Conservation (phyloP, 2,329 filamentous ascomycete species). For the Claviceps arundinis region DNA sequence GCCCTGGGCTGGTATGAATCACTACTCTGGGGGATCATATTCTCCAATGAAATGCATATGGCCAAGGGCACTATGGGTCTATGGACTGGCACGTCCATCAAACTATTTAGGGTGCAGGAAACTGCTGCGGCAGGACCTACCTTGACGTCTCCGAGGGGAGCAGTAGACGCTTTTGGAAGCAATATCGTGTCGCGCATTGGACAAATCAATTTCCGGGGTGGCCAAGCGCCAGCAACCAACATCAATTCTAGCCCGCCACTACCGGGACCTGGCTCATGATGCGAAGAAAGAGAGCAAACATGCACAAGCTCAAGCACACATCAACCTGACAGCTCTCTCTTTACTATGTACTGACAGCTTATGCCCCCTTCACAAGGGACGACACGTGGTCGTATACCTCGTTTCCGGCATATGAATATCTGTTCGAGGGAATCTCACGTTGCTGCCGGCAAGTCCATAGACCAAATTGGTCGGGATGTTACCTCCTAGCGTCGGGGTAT, state of each 20-base stretch:
- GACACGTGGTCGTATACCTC: background rate
- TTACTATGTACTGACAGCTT: background rate
- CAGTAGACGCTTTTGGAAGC: slow-evolving; percentile 85
- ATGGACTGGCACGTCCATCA: slow-evolving; percentile 85
- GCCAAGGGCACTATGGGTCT: slow-evolving; percentile 78
- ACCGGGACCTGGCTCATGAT: slow-evolving; percentile 5
- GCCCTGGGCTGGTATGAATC: slow-evolving; percentile 94
- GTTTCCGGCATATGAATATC: background rate
- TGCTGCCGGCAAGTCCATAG: background rate
- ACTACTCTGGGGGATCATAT: slow-evolving; percentile 85
- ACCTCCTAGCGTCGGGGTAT: background rate
- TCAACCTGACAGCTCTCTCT: background rate
- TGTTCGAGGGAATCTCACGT: background rate
- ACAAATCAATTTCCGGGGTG: slow-evolving; percentile 57
- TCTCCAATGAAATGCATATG: slow-evolving; percentile 78
- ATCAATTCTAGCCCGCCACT: slow-evolving; percentile 7
- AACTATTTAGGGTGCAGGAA: slow-evolving; percentile 81
- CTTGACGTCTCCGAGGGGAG: slow-evolving; percentile 71
- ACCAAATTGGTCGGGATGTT: background rate
- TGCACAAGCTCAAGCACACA: background rate
- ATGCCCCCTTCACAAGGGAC: background rate
- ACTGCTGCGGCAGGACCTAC: slow-evolving; percentile 68
- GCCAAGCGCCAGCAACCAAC: slow-evolving; percentile 11
- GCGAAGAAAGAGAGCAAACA: background rate
- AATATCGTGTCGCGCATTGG: slow-evolving; percentile 81